phyloP scores from a whole-genome alignment of 257 asterid species.

The Salvia splendens region DNA sequence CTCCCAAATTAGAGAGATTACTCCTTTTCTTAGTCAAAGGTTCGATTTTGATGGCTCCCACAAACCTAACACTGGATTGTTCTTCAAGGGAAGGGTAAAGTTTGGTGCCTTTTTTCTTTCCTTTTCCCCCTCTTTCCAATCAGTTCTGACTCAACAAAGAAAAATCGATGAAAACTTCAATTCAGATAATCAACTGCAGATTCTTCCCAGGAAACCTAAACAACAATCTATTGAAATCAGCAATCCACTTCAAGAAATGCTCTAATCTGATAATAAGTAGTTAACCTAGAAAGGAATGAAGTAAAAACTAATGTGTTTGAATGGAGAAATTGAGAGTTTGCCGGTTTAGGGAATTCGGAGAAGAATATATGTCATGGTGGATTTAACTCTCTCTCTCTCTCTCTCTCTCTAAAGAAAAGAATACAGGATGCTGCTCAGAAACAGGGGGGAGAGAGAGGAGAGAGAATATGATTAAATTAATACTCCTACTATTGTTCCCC shows the following conservation, averaged over 20 bases:
- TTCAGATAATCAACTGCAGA: conserved; percentile 31
- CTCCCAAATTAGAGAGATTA: background rate
- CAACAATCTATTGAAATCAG: conserved; percentile 6
- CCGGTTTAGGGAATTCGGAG: conserved; percentile 38
- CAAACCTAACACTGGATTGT: background rate
- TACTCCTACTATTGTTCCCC: background rate
- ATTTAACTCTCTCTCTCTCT: conserved; percentile 5
- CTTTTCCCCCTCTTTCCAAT: background rate
- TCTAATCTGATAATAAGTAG: background rate
- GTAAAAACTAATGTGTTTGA: conserved; percentile 13
- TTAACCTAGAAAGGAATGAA: conserved; percentile 13
- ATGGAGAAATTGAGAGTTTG: conserved; percentile 50
- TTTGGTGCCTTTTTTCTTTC: background rate
- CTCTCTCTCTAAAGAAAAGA: conserved; percentile 25
- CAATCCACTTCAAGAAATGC: conserved; percentile 14
- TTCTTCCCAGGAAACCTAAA: background rate
- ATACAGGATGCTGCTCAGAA: conserved; percentile 36
- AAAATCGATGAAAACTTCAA: conserved; percentile 10
- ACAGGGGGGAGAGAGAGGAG: background rate
- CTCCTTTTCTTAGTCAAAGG: background rate
- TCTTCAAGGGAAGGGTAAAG: conserved; percentile 20
- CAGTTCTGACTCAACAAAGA: conserved; percentile 19
- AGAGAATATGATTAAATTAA: conserved; percentile 25
- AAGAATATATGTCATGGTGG: conserved; percentile 48
- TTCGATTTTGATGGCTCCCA: conserved; percentile 26